Conservation (phyloP, 2,329 filamentous ascomycete genomes). For the Claviceps fusiformis region DNA sequence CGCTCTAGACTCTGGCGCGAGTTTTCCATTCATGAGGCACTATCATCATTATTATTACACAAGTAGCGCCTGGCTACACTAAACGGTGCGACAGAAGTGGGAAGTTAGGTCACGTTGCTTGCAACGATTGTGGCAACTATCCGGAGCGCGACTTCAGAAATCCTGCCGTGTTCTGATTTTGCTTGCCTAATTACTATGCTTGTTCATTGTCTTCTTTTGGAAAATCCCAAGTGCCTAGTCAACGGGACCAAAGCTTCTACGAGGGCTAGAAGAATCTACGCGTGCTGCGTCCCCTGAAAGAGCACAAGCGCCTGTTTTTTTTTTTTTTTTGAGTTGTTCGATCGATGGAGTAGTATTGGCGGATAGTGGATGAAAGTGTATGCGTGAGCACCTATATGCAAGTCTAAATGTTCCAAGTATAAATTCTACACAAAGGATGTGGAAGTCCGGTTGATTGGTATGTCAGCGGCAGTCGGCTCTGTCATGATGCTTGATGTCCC, state of each 20-base stretch:
- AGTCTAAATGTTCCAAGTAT: neutral
- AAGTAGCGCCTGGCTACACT: too few species aligned
- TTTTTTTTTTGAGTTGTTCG: too few species aligned
- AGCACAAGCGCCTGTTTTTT: too few species aligned
- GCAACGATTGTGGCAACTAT: too few species aligned
- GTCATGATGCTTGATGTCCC: neutral
- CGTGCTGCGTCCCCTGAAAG: too few species aligned
- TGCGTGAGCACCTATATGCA: conserved; percentile 1
- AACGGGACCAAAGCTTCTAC: neutral
- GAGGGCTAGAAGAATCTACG: neutral
- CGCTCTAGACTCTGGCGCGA: too few species aligned
- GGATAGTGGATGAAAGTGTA: neutral
- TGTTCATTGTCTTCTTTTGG: neutral
- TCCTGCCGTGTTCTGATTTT: neutral
- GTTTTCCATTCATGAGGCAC: too few species aligned
- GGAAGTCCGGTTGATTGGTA: neutral
- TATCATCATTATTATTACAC: too few species aligned
- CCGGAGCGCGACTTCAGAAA: too few species aligned
- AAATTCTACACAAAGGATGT: neutral
- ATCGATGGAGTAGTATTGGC: too few species aligned
- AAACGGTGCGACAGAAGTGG: too few species aligned
- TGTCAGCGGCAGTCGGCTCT: neutral
- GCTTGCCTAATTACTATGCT: neutral
- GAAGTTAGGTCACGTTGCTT: too few species aligned
- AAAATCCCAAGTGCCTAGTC: neutral